These are phyloP conservation scores for Candida neerlandica DNA, from an alignment of 1,139 yeast species.

Conservation along the genomic window DNA sequence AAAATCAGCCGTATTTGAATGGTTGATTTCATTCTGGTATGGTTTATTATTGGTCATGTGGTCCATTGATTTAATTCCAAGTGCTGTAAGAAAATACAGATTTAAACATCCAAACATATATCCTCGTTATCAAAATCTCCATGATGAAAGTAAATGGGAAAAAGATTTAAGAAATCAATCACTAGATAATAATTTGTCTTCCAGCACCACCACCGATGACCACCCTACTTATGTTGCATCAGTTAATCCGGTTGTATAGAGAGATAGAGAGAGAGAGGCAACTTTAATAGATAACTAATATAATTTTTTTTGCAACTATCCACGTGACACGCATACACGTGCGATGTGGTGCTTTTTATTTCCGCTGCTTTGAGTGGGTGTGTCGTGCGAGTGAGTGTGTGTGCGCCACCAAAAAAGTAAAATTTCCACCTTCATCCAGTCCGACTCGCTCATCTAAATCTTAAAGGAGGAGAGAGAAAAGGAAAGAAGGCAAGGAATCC, in stretches of 20 bases:
- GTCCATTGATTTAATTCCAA: slow-evolving; percentile 71
- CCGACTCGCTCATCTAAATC: not conserved
- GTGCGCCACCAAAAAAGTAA: too few relatives aligned
- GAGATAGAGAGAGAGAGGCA: not conserved
- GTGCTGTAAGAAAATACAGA: slow-evolving; percentile 43
- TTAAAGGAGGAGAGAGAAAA: not conserved
- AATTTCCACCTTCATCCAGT: too few relatives aligned
- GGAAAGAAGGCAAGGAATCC: not conserved
- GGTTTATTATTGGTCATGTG: slow-evolving; percentile 69
- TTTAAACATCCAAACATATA: slow-evolving; percentile 25
- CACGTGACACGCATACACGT: not conserved
- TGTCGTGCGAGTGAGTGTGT: too few relatives aligned
- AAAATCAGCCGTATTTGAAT: slow-evolving; percentile 69
- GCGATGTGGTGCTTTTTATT: not conserved
- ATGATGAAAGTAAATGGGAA: slow-evolving; percentile 13
- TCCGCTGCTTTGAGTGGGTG: too few relatives aligned
- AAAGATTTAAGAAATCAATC: slow-evolving; percentile 7
- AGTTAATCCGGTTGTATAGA: slow-evolving; percentile 6
- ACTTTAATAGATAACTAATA: not conserved
- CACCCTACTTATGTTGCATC: slow-evolving; percentile 10
- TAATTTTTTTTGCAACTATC: not conserved
- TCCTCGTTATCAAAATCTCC: slow-evolving; percentile 4
- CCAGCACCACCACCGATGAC: slow-evolving; percentile 5
- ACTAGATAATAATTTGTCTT: not conserved
- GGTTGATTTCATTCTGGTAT: slow-evolving; percentile 84